Conservation (phyloP, 805 yeast species). For the Candida cerambycidarum region DNA sequence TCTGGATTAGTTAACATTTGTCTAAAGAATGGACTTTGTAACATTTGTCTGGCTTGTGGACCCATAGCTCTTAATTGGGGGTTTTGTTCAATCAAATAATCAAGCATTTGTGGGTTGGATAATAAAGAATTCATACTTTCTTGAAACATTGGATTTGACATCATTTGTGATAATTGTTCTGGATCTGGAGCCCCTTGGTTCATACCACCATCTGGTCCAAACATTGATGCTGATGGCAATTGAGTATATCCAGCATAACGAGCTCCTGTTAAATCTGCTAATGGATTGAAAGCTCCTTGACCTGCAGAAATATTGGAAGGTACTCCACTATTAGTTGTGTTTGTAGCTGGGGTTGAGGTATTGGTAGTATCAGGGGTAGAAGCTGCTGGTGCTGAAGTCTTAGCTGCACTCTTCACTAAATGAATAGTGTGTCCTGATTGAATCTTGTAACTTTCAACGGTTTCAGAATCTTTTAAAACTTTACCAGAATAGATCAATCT, state of each 20-base stretch:
- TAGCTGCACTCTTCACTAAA: conserved; percentile 75
- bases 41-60: conserved; percentile 81
- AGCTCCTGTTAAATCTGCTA: conserved; percentile 92
- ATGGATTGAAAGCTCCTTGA: conserved; percentile 81
- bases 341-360: conserved; percentile 14
- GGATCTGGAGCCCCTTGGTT: conserved; percentile 66
- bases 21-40: conserved; percentile 81
- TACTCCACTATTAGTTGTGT: conserved; percentile 27
- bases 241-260: conserved; percentile 92
- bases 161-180: conserved; percentile 69
- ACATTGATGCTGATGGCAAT: conserved; percentile 82
- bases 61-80: conserved; percentile 87
- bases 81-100: conserved; percentile 73
- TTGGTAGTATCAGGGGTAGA: conserved; percentile 27
- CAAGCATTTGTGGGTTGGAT: conserved; percentile 85
- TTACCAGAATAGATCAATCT: conserved; percentile 92
- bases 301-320: conserved; percentile 90
- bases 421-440: conserved; percentile 87
- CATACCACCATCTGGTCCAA: conserved; percentile 96
- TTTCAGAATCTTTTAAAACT: conserved; percentile 82
- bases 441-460: conserved; percentile 73
- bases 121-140: conserved; percentile 81
- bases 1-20: conserved; percentile 74
- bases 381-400: conserved; percentile 30
- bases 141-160: conserved; percentile 79